Percentiles rank a stretch among this genome's conserved stretches.
These are phyloP conservation scores for Lachnellula willkommii DNA, from an alignment of 2,329 filamentous ascomycete species.

Conservation along the genomic window DNA sequence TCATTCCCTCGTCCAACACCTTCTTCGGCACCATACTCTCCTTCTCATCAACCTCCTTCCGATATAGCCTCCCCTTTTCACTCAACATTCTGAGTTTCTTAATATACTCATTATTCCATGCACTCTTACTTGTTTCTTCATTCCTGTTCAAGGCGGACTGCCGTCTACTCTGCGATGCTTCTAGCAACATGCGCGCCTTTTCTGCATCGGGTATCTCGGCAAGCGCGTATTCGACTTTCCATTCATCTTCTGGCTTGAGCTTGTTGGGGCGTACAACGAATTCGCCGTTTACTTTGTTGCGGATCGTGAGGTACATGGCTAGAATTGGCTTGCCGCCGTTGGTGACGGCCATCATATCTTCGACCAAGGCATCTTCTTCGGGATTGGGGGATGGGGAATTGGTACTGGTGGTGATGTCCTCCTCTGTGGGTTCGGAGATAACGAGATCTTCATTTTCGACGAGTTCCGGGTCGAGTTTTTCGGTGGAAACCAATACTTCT, in stretches of 20 bases:
- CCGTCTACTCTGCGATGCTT: slow-evolving; percentile 51
- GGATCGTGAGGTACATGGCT: slow-evolving; percentile 61
- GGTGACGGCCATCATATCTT: not conserved
- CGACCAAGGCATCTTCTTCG: not conserved
- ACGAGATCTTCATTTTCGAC: slow-evolving; percentile 19
- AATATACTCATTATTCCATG: slow-evolving; percentile 26
- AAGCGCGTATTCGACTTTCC: slow-evolving; percentile 75
- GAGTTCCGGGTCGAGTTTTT: not conserved
- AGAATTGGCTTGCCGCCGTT: slow-evolving; percentile 9
- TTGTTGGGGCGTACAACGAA: slow-evolving; percentile 56
- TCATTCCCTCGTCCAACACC: slow-evolving; percentile 37
- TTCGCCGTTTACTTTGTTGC: slow-evolving; percentile 65
- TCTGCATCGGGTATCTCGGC: slow-evolving; percentile 49
- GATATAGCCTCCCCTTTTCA: slow-evolving; percentile 52
- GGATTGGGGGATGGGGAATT: not conserved
- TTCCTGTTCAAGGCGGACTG: slow-evolving; percentile 36
- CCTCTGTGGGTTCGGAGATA: not conserved
- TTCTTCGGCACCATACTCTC: slow-evolving; percentile 44
- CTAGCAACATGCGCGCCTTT: slow-evolving; percentile 48
- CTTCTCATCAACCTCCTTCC: slow-evolving; percentile 47
- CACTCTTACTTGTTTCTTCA: slow-evolving; percentile 8
- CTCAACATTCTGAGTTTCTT: slow-evolving; percentile 41
- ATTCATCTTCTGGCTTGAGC: slow-evolving; percentile 45
- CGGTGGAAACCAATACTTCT: not conserved
- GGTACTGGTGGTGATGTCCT: not conserved